Conservation (phyloP, 1,284 basidiomycete species). For the Singerocomus inundabilis region DNA sequence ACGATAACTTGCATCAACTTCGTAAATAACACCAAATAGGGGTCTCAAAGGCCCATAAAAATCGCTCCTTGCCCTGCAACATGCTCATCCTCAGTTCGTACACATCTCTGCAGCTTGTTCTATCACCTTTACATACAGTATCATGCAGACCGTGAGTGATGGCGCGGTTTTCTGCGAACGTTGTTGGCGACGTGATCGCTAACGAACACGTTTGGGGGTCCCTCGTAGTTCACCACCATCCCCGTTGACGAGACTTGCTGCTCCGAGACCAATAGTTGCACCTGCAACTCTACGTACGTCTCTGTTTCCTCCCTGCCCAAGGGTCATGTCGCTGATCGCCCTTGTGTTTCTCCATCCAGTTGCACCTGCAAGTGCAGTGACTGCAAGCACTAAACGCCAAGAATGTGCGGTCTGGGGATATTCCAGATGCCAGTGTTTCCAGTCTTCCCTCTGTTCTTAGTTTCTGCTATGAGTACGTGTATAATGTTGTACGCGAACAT, state of each 20-base stretch:
- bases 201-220: background rate
- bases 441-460: background rate
- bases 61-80: background rate
- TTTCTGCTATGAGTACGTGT: background rate
- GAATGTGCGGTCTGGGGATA: no score
- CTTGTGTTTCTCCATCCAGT: slow-evolving; percentile 1
- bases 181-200: background rate
- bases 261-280: slow-evolving; percentile 7
- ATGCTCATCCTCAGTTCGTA: background rate
- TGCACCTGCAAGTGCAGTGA: slow-evolving; percentile 21
- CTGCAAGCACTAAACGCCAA: slow-evolving; percentile 21
- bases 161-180: background rate
- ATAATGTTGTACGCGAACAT: no score
- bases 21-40: slow-evolving; percentile 13
- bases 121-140: slow-evolving; percentile 1
- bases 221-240: slow-evolving; percentile 17
- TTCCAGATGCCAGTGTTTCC: no score
- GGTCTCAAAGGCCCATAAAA: slow-evolving; percentile 7
- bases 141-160: slow-evolving; percentile 25
- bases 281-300: slow-evolving; percentile 14
- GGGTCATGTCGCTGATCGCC: background rate
- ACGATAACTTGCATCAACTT: no score
- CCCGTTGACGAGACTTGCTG: slow-evolving; percentile 29
- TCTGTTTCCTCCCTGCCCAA: background rate
- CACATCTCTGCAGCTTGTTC: slow-evolving; percentile 5